Percentiles rank a stretch among this genome's conserved stretches.
phyloP scores from a whole-genome alignment of 352 stramenopile species.

The Phytophthora foliorum region DNA sequence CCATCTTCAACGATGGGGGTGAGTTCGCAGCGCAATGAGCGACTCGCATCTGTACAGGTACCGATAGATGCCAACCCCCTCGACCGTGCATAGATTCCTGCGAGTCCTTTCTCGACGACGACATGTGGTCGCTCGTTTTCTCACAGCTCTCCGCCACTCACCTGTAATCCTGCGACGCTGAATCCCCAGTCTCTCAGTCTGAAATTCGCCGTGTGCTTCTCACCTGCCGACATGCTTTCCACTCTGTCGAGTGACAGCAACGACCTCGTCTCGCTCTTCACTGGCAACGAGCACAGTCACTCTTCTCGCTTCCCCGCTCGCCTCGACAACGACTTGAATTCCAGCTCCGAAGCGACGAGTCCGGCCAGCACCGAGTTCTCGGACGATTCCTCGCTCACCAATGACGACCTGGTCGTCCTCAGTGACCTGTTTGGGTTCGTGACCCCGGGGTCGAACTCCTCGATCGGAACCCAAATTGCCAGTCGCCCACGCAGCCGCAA shows the following conservation, averaged over 20 bases:
- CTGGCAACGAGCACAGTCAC: constrained; percentile 2
- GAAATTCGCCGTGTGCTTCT: constrained; percentile 23
- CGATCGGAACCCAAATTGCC: not conserved
- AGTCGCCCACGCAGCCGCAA: constrained; percentile 18
- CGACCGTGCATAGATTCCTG: constrained; percentile 5
- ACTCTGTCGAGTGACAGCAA: constrained; percentile 24
- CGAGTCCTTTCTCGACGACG: constrained; percentile 15
- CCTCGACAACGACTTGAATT: constrained; percentile 1
- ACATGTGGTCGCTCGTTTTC: constrained; percentile 30
- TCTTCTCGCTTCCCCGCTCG: constrained; percentile 1
- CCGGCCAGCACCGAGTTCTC: constrained; percentile 27
- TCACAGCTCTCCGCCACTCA: constrained; percentile 19
- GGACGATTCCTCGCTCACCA: constrained; percentile 37
- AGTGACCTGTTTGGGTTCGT: constrained; percentile 38
- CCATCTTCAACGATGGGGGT: constrained; percentile 42
- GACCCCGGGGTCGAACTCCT: not conserved
- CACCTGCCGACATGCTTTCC: constrained; percentile 14
- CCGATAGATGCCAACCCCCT: not conserved
- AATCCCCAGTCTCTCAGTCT: constrained; percentile 22
- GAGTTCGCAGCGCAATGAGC: constrained; percentile 3
- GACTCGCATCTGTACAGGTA: no score
- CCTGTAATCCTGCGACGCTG: constrained; percentile 21
- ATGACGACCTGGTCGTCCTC: constrained; percentile 36
- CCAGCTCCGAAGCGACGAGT: constrained; percentile 5
- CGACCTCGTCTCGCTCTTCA: constrained; percentile 28